phyloP scores from a whole-genome alignment of 2,329 filamentous ascomycete species.

The Sporothrix dimorphospora region DNA sequence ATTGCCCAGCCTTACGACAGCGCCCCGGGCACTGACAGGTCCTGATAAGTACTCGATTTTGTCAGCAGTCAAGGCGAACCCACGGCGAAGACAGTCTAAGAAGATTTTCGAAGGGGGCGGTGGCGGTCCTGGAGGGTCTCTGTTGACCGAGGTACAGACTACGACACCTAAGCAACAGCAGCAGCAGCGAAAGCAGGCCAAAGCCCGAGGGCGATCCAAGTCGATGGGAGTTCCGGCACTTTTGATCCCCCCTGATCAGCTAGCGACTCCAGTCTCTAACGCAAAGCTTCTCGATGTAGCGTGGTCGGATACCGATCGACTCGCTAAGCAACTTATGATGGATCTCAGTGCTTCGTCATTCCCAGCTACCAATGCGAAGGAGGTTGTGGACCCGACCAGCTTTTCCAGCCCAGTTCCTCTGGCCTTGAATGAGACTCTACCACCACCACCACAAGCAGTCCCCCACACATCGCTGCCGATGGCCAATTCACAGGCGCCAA shows the following conservation, averaged over 20 bases:
- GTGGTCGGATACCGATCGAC: slow-evolving; percentile 23
- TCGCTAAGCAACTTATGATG: slow-evolving; percentile 17
- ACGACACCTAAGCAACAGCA: background rate
- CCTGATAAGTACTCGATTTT: slow-evolving; percentile 48
- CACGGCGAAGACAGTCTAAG: slow-evolving; percentile 27
- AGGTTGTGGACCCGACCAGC: no score
- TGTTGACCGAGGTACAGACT: background rate
- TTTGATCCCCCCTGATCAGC: no score
- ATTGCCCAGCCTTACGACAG: background rate
- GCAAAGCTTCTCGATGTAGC: background rate
- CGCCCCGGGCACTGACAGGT: background rate
- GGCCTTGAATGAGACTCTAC: background rate
- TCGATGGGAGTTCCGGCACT: slow-evolving; percentile 17
- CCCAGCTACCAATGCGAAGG: background rate
- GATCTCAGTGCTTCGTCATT: background rate
- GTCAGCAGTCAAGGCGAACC: slow-evolving; percentile 54
- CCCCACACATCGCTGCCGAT: background rate
- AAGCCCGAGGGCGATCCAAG: slow-evolving; percentile 15
- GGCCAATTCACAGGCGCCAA: background rate
- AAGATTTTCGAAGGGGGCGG: slow-evolving; percentile 29
- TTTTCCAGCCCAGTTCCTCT: background rate
- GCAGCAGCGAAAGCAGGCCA: background rate
- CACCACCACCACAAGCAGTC: background rate
- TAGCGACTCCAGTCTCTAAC: background rate
- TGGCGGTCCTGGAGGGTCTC: background rate